Base-by-base conservation (phyloP, 2,329 filamentous ascomycete genomes). In the Verticillium dahliae region DNA sequence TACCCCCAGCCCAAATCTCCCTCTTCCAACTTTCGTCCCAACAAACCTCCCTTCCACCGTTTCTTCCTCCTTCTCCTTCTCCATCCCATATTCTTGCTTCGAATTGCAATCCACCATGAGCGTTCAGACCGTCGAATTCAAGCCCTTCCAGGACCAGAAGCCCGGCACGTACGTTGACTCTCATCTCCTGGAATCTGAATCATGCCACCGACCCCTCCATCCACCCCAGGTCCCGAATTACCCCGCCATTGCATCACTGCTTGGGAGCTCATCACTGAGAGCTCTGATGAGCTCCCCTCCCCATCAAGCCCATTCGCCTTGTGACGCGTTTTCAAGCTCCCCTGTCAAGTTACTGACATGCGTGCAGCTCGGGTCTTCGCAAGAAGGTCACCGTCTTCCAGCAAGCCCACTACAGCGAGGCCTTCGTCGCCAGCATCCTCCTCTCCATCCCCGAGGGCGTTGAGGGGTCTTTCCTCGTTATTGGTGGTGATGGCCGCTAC, bases 341-440 rank as follows among this genome's bases (percentile, higher is more conserved):
- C 62, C 35, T 37, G 6, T 10, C 9, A 37, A 60, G 60, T 41
- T 62, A 22, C 60, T 52, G 38, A 52, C 50, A 52, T 63, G 38
- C 54, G 57, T 38, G 56, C 72, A 98, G 94, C 69, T 99, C 95
- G 68, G 95, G 95, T 77, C 92, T 99, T 77, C 92, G 95, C 67
- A 99, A 99, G 81, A 98, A 96, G 87, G 95, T 98, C 80, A 92
- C 91, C 73, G 91, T 97, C 75, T 99, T 99, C 84, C 92, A 99
- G 78, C 84, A 97, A 78, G 83, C 88, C 63, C 86, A 99, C 80
- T 99, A 99, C 85, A 93, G 91, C 78, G 95, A 99, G 80, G 88
- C 94, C 59, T 99, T 99, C 76, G 86, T 99, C 69, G 85, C 94
- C 67, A 94, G 92, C 77, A 97, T 97, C 74, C 86, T 99, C 68